Percentiles rank a stretch among this genome's conserved stretches.
Conservation (phyloP, 1,139 yeast genomes). For the Protomyces arabidopsidicola region DNA sequence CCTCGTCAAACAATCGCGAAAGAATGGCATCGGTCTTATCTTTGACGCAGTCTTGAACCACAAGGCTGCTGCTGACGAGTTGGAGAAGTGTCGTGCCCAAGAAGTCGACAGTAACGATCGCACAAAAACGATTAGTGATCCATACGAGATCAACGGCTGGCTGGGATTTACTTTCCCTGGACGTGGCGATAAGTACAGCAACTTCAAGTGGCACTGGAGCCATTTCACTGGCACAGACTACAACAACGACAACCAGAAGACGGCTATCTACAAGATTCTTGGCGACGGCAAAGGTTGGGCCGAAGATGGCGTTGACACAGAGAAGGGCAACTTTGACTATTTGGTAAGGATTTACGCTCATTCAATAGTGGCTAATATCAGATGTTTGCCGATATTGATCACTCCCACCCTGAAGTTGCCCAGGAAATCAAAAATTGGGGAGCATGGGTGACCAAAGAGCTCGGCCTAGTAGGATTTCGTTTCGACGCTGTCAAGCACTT, state of each 20-base stretch:
- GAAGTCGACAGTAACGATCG: conserved; percentile 33
- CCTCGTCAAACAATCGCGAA: conserved; percentile 28
- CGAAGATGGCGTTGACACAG: conserved; percentile 29
- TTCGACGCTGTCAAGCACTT: conserved; percentile 29
- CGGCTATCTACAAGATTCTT: conserved; percentile 32
- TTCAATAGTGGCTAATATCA: background rate
- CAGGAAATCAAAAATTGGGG: conserved; percentile 33
- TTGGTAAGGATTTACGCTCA: background rate
- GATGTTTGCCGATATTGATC: conserved; percentile 34
- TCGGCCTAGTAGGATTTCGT: conserved; percentile 22
- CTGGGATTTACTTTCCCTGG: conserved; percentile 33
- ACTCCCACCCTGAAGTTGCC: conserved; percentile 32
- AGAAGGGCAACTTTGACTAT: conserved; percentile 33
- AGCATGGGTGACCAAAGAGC: conserved; percentile 30
- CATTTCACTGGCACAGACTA: conserved; percentile 33
- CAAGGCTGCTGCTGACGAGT: conserved; percentile 33
- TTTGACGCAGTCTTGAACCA: conserved; percentile 33
- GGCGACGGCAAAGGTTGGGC: conserved; percentile 33
- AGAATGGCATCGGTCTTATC: conserved; percentile 18
- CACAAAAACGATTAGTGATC: conserved; percentile 29
- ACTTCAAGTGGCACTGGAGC: conserved; percentile 32
- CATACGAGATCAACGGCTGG: conserved; percentile 33
- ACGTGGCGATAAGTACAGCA: conserved; percentile 32
- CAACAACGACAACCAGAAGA: conserved; percentile 31
- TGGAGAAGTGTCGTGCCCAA: conserved; percentile 30